Base-by-base conservation (phyloP, 208 protist species). In the Leishmania guyanensis region DNA sequence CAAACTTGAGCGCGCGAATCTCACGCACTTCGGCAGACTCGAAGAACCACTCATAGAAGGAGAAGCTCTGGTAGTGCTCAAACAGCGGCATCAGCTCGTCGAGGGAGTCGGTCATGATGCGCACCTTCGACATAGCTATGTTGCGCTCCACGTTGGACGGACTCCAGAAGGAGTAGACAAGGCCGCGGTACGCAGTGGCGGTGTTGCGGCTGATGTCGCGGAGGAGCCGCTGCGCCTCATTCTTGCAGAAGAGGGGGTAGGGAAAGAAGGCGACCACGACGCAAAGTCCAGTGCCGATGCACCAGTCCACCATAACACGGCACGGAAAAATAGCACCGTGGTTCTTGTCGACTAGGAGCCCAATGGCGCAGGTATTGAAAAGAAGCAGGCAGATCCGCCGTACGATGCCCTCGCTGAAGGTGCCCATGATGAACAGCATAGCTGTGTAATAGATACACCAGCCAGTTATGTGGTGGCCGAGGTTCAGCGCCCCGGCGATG, bases 251-350 rank as follows among this genome's bases (percentile, higher is more conserved):
- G 75, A 91, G 82, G 0, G 94, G 94, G 82, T 93, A 96, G 0
- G 94, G 94, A 16, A 97, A 75, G 78, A 97, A 91, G 68, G 90
- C 85, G 1, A 90, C 90, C 39, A 95, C 78, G 60, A 91, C 72
- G 80, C 90, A 95, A 29, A 97, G 83, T 2, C 80, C 88, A 5
- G 89, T 95, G 54, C 94, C 94, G 84, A 97, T 92, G 79, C 82
- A 92, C 93, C 93, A 96, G 85, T 97, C 93, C 46, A 87, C 91
- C 92, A 97, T 95, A 16, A 97, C 92, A 12, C 89, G 89, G 72
- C 90, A 96, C 39, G 93, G 88, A 83, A 87, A 96, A 12, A 90
- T 6, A 36, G 77, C 75, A 60, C 71, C 75, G 48, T 84, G 83
- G 36, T 58, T 54, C n/a, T 77, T 62, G 64, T 91, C 65, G 17